Conservation (phyloP, 2,329 filamentous ascomycete species). For the Pseudofabraea citricarpa region DNA sequence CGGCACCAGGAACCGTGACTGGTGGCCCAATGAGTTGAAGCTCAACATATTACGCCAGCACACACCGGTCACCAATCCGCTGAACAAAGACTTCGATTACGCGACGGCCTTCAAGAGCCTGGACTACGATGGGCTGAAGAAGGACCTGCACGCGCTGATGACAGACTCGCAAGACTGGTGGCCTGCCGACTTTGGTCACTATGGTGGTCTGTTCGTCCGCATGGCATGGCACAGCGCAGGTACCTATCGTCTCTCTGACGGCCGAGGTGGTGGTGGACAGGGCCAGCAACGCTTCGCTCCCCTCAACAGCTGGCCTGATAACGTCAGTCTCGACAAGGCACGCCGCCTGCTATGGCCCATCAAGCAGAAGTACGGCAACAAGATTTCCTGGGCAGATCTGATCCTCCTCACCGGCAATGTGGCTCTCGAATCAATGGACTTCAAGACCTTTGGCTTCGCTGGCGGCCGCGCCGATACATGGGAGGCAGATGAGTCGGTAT, state of each 20-base stretch:
- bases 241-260: conserved; percentile 55
- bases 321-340: conserved; percentile 74
- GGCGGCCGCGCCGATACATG: conserved; percentile 68
- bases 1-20: conserved; percentile 50
- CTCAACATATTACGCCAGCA: conserved; percentile 56
- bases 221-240: conserved; percentile 59
- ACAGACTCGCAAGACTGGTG: conserved; percentile 57
- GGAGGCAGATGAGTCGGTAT: conserved; percentile 71
- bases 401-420: conserved; percentile 70
- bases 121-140: conserved; percentile 49
- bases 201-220: conserved; percentile 54
- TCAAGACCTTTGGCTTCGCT: conserved; percentile 69
- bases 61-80: conserved; percentile 44
- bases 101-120: conserved; percentile 52
- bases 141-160: conserved; percentile 50
- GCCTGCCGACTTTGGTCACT: conserved; percentile 59
- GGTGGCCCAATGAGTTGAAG: conserved; percentile 53
- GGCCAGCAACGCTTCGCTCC: conserved; percentile 78
- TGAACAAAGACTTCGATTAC: conserved; percentile 49
- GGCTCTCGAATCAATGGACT: conserved; percentile 71
- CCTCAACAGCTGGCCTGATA: conserved; percentile 80
- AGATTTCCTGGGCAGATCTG: conserved; percentile 77
- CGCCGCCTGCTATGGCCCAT: conserved; percentile 75
- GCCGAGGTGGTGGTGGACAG: conserved; percentile 63
- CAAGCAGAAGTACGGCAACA: conserved; percentile 81